These are phyloP conservation scores for Moricandia moricandioides DNA, from an alignment of 345 rosid genomes.

Conservation along the genomic window DNA sequence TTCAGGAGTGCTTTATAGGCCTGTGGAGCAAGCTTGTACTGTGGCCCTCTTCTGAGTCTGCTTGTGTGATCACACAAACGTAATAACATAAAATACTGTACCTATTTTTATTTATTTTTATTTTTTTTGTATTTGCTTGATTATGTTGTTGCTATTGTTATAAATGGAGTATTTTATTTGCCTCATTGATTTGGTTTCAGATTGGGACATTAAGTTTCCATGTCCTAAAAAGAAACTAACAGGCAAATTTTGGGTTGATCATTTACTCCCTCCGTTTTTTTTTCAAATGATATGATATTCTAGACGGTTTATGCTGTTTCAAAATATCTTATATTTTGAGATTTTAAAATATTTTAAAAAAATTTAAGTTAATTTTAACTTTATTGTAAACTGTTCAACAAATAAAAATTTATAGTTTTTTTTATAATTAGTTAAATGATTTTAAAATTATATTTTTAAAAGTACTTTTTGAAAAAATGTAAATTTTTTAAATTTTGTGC, in stretches of 20 bases:
- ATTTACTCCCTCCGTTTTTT: too few species aligned
- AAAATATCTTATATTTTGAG: too few species aligned
- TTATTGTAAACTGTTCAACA: too few species aligned
- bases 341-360: too few species aligned
- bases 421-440: too few species aligned
- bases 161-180: not conserved
- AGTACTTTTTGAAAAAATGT: too few species aligned
- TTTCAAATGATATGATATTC: too few species aligned
- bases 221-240: not conserved
- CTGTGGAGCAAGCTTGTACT: constrained; percentile 22
- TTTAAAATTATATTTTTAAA: too few species aligned
- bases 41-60: not conserved
- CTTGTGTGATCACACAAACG: constrained; percentile 18
- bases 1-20: constrained; percentile 21
- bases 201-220: not conserved
- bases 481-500: too few species aligned
- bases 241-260: not conserved
- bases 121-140: not conserved
- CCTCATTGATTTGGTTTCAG: not conserved
- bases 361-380: too few species aligned
- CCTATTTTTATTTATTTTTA: not conserved
- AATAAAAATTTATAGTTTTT: too few species aligned
- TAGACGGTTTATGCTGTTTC: too few species aligned
- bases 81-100: constrained; percentile 15
- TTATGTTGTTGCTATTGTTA: not conserved